Evolutionary conservation across 345 rosid species (phyloP), one percentile per base, ranked within the genome.

Genomic region (Ceriops decandra): DNA sequence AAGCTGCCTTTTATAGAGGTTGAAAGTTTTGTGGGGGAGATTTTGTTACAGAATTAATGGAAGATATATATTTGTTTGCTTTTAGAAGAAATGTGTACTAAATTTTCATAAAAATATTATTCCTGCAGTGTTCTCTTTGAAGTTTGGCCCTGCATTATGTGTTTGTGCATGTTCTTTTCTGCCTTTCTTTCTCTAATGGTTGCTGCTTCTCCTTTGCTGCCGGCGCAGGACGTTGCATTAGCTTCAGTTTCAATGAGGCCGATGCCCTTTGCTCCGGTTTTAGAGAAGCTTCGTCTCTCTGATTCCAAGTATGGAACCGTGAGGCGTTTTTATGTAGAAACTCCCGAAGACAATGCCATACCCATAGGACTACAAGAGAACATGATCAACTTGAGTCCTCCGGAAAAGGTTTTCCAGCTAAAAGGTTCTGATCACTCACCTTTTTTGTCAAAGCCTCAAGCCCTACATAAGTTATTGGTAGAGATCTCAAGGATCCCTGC

Each of bases 361-460:
- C 84, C 89, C 24, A 76, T 74, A 20, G 28, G 73, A 52, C 67
- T 80, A 11, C 92, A 87, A 63, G 92, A 88, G 20, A 60, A 75
- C 1, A 84, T 87, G 88, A 79, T 82, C n/a, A 68, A 81, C 26
- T 76, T 78, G 1, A 78, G 80, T 72, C 89, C 88, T 9, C 97
- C 89, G 0, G 75, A 84, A 31, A 80, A 73, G 56, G 87, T 90
- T 57, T 90, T 87, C 58, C 72, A 62, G 46, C 80, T 88, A 16
- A 88, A 85, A 72, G 92, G 95, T 46, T 80, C 86, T 3, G 92
- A 88, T 80, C 97, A 88, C 46, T 82, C 92, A 0, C 96, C 90
- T 0, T 90, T 88, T 69, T 88, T 88, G 80, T 84, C 97, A 6
- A 86, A 82, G 81, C 90, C 96, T 52, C 88, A 82, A 62, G 85